Conservation (phyloP, 768 basidiomycete species). For the Hypholoma fasciculare region DNA sequence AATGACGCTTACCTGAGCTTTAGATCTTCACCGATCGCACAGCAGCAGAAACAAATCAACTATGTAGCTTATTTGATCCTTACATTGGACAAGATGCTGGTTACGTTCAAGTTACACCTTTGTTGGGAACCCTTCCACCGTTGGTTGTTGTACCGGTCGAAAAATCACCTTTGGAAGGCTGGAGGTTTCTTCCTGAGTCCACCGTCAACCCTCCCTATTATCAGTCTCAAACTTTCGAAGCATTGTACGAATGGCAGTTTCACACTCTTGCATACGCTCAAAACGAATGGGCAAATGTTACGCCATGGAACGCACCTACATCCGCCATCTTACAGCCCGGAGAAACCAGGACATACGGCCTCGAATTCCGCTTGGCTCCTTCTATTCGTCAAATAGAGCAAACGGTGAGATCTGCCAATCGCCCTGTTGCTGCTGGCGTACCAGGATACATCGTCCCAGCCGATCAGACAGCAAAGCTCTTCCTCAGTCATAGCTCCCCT, state of each 20-base stretch:
- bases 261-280: slow-evolving; percentile 57
- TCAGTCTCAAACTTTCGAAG: slow-evolving; percentile 62
- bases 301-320: slow-evolving; percentile 56
- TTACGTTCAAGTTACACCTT: slow-evolving; percentile 51
- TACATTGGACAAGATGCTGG: slow-evolving; percentile 60
- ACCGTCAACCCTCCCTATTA: slow-evolving; percentile 46
- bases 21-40: slow-evolving; percentile 58
- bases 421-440: slow-evolving; percentile 51
- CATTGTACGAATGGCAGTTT: slow-evolving; percentile 60
- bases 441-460: slow-evolving; percentile 53
- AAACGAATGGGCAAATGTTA: slow-evolving; percentile 51
- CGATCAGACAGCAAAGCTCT: slow-evolving; percentile 51
- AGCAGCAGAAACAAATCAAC: slow-evolving; percentile 49
- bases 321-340: slow-evolving; percentile 46
- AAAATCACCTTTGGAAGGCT: slow-evolving; percentile 54
- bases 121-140: slow-evolving; percentile 53
- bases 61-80: slow-evolving; percentile 57
- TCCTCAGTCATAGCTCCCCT: slow-evolving; percentile 43
- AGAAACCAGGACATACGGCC: slow-evolving; percentile 51
- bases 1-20: neutral
- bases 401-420: slow-evolving; percentile 37
- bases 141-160: slow-evolving; percentile 48
- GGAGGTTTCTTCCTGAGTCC: slow-evolving; percentile 55
- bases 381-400: slow-evolving; percentile 51
- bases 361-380: slow-evolving; percentile 49